A percentile compares a stretch with the other conserved stretches of the same genome.
Conservation (phyloP, 495 filamentous ascomycete species). For the Tuber brumale region DNA sequence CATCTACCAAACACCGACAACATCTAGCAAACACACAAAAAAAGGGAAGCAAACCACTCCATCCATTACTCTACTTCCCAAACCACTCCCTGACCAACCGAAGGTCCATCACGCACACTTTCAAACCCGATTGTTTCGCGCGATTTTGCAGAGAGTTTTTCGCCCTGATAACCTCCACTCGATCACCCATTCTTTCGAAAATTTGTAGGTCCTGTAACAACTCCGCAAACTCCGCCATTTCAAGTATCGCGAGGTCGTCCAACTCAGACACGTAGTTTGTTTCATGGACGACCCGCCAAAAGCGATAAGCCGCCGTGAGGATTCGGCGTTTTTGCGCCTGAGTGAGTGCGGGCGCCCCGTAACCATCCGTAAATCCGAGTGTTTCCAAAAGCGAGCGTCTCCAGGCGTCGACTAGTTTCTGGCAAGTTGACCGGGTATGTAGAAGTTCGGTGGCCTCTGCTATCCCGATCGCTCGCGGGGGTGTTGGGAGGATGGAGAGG, state of each 20-base stretch:
- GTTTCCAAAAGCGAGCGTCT: background rate
- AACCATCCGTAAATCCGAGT: background rate
- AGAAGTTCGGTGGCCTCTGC: background rate
- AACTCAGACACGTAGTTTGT: background rate
- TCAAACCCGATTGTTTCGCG: background rate
- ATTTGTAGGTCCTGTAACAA: background rate
- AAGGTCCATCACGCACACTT: background rate
- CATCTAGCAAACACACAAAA: background rate
- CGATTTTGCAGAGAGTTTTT: background rate
- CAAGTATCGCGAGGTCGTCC: background rate
- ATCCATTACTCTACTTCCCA: background rate
- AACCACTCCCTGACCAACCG: background rate
- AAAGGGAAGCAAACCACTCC: background rate
- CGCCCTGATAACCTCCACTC: background rate
- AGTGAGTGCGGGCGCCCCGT: background rate
- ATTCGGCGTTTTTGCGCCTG: background rate
- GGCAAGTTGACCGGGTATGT: background rate
- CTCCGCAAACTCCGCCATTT: background rate
- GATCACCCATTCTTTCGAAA: background rate
- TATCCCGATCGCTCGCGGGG: background rate
- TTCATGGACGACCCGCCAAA: background rate
- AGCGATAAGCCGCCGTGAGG: background rate
- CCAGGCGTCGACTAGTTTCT: background rate
- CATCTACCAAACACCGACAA: background rate
- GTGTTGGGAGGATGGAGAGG: background rate